Conservation (phyloP, 23 red algal species). For the Gracilaria caudata region DNA sequence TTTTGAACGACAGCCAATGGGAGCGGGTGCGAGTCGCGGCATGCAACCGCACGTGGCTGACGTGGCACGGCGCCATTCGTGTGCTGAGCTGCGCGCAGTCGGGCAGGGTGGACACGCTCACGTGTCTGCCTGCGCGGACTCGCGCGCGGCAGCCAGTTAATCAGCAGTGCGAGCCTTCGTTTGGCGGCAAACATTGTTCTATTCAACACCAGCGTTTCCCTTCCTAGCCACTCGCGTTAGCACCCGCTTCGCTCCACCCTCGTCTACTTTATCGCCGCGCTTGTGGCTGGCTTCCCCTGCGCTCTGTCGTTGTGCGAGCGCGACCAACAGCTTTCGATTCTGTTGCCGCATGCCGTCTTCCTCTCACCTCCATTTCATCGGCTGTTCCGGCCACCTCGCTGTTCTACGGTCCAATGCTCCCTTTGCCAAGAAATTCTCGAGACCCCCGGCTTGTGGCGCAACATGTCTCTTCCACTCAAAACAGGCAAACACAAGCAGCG, state of each 20-base stretch:
- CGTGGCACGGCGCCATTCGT: background rate
- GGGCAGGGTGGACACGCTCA: background rate
- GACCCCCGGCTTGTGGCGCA: slow-evolving; percentile 13
- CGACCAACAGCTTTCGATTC: background rate
- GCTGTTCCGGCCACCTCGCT: slow-evolving; percentile 5
- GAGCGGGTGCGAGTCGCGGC: background rate
- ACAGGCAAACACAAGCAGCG: background rate
- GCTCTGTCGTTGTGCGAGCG: background rate
- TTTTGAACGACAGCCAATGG: slow-evolving; percentile 29
- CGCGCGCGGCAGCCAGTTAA: background rate
- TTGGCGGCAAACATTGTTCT: background rate
- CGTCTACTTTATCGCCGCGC: background rate
- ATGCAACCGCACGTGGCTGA: background rate
- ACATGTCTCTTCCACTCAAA: background rate
- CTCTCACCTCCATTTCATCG: background rate
- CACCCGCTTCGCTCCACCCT: background rate
- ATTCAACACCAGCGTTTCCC: too few species aligned
- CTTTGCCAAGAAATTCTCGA: background rate
- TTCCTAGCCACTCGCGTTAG: background rate
- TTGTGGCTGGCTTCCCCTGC: background rate
- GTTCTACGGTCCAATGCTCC: slow-evolving; percentile 11
- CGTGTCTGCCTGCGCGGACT: background rate
- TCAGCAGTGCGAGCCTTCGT: background rate
- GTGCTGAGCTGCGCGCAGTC: background rate
- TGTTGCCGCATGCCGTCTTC: slow-evolving; percentile 19